Base-by-base conservation (phyloP, 164 flowering plant genomes). In the Annona cherimola region DNA sequence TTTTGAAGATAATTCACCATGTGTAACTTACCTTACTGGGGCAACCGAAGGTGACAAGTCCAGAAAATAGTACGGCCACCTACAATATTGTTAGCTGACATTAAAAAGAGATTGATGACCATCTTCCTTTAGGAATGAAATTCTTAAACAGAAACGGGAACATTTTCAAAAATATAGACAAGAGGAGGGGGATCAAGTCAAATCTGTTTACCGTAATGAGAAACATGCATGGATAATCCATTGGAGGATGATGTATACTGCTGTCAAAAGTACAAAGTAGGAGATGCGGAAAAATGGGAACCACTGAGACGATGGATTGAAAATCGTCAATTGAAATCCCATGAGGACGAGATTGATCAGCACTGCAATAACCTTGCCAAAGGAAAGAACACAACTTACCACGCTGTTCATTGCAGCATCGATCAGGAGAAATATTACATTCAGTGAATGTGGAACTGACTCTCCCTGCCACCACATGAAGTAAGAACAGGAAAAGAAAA, bases 261-360 rank as follows among this genome's bases (percentile, higher is more conserved):
- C 75, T 3, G 97, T 95, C 90, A 90, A 95, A 11, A 90, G 75
- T 65, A 86, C 77, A 81, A 93, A 90, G 82, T 94, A 94, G 43
- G 90, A 86, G 18, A 95, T 85, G 46, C 98, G 86, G 70, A 93
- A 95, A 90, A 91, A 84, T 46, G 94, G 97, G 68, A 93, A 92
- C 14, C 81, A 77, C 96, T 90, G 89, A 26, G 76, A 84, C 35
- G 66, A 54, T 9, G 9, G 44, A 50, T 14, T 8, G 19, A 14
- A 74, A 12, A 45, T 64, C 12, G 42, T 55, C 7, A 67, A 46
- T 11, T 50, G 35, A 26, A 26, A 26, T 26, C 35, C 57, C 9
- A 50, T 7, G 57, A 50, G 57, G 14, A 50, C 14, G 9, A 11
- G 9, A 50, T 9, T 50, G 14, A 14, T 44, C 35, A 20, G 39